Base-by-base conservation (phyloP, 768 basidiomycete genomes). In the Phanerodontia chrysosporium region DNA sequence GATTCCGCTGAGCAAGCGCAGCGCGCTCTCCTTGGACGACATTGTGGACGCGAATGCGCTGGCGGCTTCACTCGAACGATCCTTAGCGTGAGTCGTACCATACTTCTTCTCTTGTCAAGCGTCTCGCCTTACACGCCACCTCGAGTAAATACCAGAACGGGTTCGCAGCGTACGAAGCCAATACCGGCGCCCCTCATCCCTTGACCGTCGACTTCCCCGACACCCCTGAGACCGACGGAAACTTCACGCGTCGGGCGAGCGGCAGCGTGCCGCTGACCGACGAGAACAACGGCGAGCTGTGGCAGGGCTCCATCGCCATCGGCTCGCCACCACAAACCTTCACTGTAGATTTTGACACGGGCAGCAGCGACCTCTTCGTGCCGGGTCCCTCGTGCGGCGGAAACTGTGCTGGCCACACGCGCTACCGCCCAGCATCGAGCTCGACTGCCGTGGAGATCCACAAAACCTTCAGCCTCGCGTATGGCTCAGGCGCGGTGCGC, bases 311-410 rank as follows among this genome's bases (percentile, higher is more conserved):
- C n/a, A 66, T 79, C 61, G 62, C 64, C 9, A 73, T 79, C 61
- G 78, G 78, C 27, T 74, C 71, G 1, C 73, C 75, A 0, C 63
- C 63, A 0, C 67, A 74, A 64, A 67, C 59, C 18, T 71, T 75
- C 64, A 66, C 67, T 8, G 64, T 79, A 56, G 73, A 78, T 59
- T 76, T 79, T 49, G 78, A 79, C 64, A 78, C 67, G 2, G 69
- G 69, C 4, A 65, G 63, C 39, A 60, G 64, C 56, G 66, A 76
- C 59, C 57, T 77, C 51, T 66, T 72, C 67, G 63, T 80, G 29
- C 75, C 78, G 9, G 60, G 60, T 2, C 18, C 65, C 3, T 32
- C 30, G 16, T 62, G 56, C 57, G 42, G 2, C 4, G 25, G 25
- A 9, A 62, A 62, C 54, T 66, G 65, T 29, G 30, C 53, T 10